phyloP scores from a whole-genome alignment of 768 basidiomycete genomes.

The Lyophyllum shimeji region DNA sequence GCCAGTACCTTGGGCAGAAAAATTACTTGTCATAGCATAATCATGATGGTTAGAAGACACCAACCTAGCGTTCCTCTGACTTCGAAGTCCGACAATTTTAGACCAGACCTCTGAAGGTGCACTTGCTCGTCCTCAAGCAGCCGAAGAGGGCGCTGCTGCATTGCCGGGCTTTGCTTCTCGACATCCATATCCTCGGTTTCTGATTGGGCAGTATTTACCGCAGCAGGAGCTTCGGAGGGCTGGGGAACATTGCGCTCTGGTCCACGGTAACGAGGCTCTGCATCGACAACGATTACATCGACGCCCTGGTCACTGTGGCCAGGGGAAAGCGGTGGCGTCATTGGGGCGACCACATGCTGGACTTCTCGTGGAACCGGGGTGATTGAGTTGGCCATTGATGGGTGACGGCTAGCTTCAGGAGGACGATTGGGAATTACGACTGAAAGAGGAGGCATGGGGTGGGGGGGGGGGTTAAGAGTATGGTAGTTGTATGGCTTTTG shows the following conservation, averaged over 20 bases:
- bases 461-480: neutral
- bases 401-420: constrained; percentile 26
- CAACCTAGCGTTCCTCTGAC: constrained; percentile 75
- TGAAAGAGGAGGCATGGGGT: constrained; percentile 24
- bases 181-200: constrained; percentile 26
- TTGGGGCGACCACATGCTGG: constrained; percentile 51
- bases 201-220: constrained; percentile 12
- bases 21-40: constrained; percentile 4
- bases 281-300: constrained; percentile 37
- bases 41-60: constrained; percentile 19
- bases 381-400: constrained; percentile 25
- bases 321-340: constrained; percentile 73
- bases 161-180: constrained; percentile 17
- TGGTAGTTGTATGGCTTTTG: neutral
- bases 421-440: constrained; percentile 30
- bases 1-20: constrained; percentile 71
- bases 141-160: constrained; percentile 45
- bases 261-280: constrained; percentile 35
- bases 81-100: constrained; percentile 78
- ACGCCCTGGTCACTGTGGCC: constrained; percentile 42
- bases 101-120: constrained; percentile 57
- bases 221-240: neutral
- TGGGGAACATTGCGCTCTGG: constrained; percentile 18
- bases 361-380: constrained; percentile 28
- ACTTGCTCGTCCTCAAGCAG: constrained; percentile 71